A percentile compares a stretch with the other conserved stretches of the same genome.
Evolutionary conservation across 495 filamentous ascomycete genomes (phyloP).

Genomic region (Neurospora sublineolata): DNA sequence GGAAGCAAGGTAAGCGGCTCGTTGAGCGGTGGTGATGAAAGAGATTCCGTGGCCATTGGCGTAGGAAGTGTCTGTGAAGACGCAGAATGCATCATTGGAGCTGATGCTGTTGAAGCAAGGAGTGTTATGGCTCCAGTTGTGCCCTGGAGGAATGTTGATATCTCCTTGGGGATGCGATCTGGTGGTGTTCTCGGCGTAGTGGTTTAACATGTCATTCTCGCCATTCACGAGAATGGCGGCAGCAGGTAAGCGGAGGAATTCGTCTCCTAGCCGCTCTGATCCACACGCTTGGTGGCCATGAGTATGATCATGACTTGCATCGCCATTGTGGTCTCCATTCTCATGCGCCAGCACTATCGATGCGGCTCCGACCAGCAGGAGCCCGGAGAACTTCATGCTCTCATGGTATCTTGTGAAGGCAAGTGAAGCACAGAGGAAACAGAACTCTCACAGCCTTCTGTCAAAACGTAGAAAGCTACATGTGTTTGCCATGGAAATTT

Average conservation of each 20-base stretch:
- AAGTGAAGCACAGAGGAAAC: not conserved
- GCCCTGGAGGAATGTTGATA: not conserved
- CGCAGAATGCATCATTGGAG: constrained; percentile 13
- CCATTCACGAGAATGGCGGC: not conserved
- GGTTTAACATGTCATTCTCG: not conserved
- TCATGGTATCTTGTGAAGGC: not conserved
- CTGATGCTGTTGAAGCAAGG: constrained; percentile 16
- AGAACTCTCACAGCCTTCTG: not conserved
- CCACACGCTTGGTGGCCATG: not conserved
- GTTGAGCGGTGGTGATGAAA: constrained; percentile 16
- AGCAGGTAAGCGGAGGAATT: not conserved
- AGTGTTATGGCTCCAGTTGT: constrained; percentile 16
- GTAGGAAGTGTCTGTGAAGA: constrained; percentile 21
- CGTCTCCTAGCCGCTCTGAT: not conserved
- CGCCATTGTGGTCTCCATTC: too few relatives aligned
- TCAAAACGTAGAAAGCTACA: not conserved
- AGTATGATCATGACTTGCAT: not conserved
- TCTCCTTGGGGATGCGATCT: not conserved
- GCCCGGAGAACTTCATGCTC: not conserved
- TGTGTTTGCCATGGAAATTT: not conserved
- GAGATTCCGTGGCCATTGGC: constrained; percentile 22
- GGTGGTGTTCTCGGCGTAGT: not conserved
- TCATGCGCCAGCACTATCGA: not conserved
- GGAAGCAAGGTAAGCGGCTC: constrained; percentile 15
- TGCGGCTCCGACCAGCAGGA: not conserved